These are phyloP conservation scores for Blastobotrys serpentis DNA, from an alignment of 1,139 yeast genomes.

Conservation along the genomic window DNA sequence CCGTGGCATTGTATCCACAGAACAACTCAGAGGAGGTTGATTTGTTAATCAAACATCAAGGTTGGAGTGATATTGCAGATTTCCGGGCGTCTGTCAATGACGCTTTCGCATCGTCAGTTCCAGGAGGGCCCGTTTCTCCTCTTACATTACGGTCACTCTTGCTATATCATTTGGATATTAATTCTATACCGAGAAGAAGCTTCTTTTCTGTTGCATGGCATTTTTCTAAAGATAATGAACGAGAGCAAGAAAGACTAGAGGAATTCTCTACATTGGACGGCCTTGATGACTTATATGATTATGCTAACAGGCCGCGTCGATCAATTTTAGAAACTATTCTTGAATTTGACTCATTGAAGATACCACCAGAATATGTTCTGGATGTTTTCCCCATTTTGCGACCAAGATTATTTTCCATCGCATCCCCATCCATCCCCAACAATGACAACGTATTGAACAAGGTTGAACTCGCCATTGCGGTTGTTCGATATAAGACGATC, in stretches of 20 bases:
- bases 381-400: conserved; percentile 77
- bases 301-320: conserved; percentile 87
- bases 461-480: conserved; percentile 67
- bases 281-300: conserved; percentile 76
- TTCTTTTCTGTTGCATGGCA: conserved; percentile 68
- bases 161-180: conserved; percentile 76
- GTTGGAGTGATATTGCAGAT: conserved; percentile 73
- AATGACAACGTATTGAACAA: conserved; percentile 19
- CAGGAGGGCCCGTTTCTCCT: conserved; percentile 59
- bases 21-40: conserved; percentile 68
- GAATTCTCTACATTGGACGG: conserved; percentile 70
- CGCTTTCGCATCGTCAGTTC: conserved; percentile 35
- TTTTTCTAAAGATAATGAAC: conserved; percentile 56
- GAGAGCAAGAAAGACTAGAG: conserved; percentile 70
- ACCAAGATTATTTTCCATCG: conserved; percentile 82
- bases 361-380: conserved; percentile 71
- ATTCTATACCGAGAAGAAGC: conserved; percentile 78
- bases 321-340: conserved; percentile 78
- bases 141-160: conserved; percentile 70
- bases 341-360: conserved; percentile 70
- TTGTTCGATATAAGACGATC: conserved; percentile 84
- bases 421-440: conserved; percentile 47
- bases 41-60: conserved; percentile 62
- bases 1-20: conserved; percentile 70
- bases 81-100: conserved; percentile 37